phyloP scores from a whole-genome alignment of 805 yeast genomes.

The Grigorovia jiainica region DNA sequence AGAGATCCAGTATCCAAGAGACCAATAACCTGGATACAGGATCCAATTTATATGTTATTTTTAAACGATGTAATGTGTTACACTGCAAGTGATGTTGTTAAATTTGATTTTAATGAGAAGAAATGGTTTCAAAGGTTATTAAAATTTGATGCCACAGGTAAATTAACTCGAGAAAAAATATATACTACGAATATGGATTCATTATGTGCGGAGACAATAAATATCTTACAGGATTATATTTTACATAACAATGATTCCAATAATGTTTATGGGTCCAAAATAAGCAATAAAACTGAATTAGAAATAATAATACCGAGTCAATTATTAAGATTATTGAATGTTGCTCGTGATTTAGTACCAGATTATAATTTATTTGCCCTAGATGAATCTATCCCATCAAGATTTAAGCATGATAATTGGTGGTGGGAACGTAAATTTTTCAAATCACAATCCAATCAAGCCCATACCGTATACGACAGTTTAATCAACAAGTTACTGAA shows the following conservation, averaged over 20 bases:
- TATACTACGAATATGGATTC: conserved; percentile 13
- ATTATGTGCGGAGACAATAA: conserved; percentile 17
- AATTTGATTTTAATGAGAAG: conserved; percentile 1
- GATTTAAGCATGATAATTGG: conserved; percentile 1
- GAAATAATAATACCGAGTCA: conserved; percentile 21
- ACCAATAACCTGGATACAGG: conserved; percentile 13
- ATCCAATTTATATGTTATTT: conserved; percentile 23
- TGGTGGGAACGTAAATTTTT: not conserved
- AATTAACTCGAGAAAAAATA: not conserved
- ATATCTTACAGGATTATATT: conserved; percentile 3
- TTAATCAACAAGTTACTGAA: not conserved
- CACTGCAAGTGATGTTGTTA: conserved; percentile 21
- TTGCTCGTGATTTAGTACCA: conserved; percentile 17
- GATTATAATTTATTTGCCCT: conserved; percentile 21
- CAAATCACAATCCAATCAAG: no score
- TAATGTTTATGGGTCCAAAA: not conserved
- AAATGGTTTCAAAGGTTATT: conserved; percentile 23
- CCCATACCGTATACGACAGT: no score
- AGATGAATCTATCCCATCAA: conserved; percentile 13
- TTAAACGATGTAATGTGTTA: conserved; percentile 22
- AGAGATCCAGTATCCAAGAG: not conserved
- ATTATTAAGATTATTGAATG: conserved; percentile 18
- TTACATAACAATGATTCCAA: not conserved
- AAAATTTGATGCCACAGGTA: conserved; percentile 7
- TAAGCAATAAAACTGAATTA: not conserved